Conservation (phyloP, 1,284 basidiomycete genomes). For the Microbotryomycetes sp. region DNA sequence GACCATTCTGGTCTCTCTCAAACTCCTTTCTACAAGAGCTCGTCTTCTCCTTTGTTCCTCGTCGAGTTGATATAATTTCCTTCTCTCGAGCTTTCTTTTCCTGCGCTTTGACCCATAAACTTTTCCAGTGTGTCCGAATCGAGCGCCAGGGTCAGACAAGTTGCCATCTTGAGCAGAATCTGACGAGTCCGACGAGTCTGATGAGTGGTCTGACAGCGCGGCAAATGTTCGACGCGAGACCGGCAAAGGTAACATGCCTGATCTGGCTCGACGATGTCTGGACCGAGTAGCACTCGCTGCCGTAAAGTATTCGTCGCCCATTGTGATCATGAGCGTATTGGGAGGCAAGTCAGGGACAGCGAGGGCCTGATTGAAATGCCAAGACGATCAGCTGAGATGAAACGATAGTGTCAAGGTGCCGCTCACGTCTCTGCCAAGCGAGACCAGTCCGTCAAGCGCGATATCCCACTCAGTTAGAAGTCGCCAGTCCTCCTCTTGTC, state of each 20-base stretch:
- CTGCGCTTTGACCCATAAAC: background rate
- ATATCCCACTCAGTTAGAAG: conserved; percentile 62
- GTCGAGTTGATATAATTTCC: background rate
- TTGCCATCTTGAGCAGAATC: conserved; percentile 8
- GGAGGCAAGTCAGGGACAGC: conserved; percentile 53
- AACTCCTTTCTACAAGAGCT: conserved; percentile 16
- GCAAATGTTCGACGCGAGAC: no score
- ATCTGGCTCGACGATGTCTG: background rate
- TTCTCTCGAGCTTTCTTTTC: background rate
- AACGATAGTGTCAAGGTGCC: conserved; percentile 4
- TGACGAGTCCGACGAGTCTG: background rate
- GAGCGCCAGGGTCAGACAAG: conserved; percentile 20
- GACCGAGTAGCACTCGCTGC: background rate
- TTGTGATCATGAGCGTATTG: conserved; percentile 61
- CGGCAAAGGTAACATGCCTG: no score
- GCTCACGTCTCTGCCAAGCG: conserved; percentile 57
- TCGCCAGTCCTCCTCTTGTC: conserved; percentile 49
- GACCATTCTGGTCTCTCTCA: conserved; percentile 28
- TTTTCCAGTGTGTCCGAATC: background rate
- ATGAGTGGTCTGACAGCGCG: background rate
- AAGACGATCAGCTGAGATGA: conserved; percentile 10
- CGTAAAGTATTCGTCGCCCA: conserved; percentile 36
- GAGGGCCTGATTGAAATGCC: conserved; percentile 41
- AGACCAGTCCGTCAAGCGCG: conserved; percentile 54
- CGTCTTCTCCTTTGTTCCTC: background rate